Conservation (phyloP, 2,329 filamentous ascomycete species). For the Scedosporium boydii region DNA sequence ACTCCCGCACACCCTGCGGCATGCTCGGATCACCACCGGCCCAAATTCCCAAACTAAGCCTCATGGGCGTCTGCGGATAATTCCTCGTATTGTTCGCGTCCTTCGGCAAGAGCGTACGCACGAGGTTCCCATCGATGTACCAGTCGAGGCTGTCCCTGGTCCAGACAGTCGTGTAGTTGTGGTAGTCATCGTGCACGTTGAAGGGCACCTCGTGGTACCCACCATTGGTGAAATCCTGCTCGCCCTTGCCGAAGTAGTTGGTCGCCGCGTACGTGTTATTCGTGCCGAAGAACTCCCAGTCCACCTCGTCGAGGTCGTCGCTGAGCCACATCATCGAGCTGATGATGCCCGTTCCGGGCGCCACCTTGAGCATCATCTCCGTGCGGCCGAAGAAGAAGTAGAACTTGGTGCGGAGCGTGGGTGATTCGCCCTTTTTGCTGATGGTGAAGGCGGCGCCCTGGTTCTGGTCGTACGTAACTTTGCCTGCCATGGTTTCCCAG, state of each 20-base stretch:
- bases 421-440: constrained; percentile 59
- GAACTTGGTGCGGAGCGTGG: constrained; percentile 69
- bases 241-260: constrained; percentile 75
- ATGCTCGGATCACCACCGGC: constrained; percentile 49
- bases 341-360: constrained; percentile 65
- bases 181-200: constrained; percentile 49
- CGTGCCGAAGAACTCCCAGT: constrained; percentile 73
- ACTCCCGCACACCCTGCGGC: constrained; percentile 49
- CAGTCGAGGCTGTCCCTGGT: constrained; percentile 56
- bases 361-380: constrained; percentile 69
- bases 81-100: constrained; percentile 52
- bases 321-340: constrained; percentile 77
- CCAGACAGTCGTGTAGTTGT: constrained; percentile 73
- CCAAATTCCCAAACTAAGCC: constrained; percentile 58
- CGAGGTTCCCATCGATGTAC: constrained; percentile 57
- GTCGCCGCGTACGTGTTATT: constrained; percentile 54
- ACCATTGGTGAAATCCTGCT: constrained; percentile 50
- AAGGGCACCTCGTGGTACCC: constrained; percentile 45
- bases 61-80: constrained; percentile 72
- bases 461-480: constrained; percentile 49
- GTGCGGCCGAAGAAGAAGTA: constrained; percentile 81
- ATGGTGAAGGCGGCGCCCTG: constrained; percentile 67
- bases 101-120: constrained; percentile 52
- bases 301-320: constrained; percentile 78
- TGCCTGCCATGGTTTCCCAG: constrained; percentile 62